Conservation (phyloP, 2,329 filamentous ascomycete genomes). For the Dactylellina drechsleri region DNA sequence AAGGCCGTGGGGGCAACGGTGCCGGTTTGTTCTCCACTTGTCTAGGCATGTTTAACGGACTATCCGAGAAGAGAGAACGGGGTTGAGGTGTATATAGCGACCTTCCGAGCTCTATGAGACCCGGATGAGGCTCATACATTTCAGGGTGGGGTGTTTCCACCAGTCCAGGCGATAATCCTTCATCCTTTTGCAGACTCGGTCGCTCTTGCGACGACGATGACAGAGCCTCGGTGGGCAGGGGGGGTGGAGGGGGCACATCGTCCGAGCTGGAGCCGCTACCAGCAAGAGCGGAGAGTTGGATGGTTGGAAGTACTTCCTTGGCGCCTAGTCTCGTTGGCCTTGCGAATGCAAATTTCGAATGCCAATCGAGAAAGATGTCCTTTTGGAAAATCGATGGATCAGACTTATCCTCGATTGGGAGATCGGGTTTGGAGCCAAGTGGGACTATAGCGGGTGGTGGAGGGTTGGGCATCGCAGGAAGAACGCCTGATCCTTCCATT, state of each 20-base stretch:
- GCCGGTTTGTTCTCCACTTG: slow-evolving; percentile 30
- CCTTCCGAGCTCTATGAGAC: slow-evolving; percentile 39
- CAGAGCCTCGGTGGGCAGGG: slow-evolving; percentile 23
- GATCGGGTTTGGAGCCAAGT: neutral
- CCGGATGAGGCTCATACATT: slow-evolving; percentile 43
- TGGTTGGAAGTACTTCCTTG: slow-evolving; percentile 49
- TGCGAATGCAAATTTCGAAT: slow-evolving; percentile 52
- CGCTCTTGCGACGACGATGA: slow-evolving; percentile 35
- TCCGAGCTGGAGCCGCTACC: slow-evolving; percentile 1
- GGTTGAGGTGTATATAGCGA: slow-evolving; percentile 46
- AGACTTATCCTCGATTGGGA: slow-evolving; percentile 1
- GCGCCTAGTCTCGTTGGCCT: slow-evolving; percentile 31
- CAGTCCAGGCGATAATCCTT: slow-evolving; percentile 24
- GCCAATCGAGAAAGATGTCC: slow-evolving; percentile 53
- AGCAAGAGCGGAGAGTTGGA: slow-evolving; percentile 22
- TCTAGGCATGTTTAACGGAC: slow-evolving; percentile 47
- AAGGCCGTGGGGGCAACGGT: slow-evolving; percentile 10
- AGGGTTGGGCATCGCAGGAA: slow-evolving; percentile 30
- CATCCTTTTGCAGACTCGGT: slow-evolving; percentile 20
- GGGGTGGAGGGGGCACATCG: neutral
- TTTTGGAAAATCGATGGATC: slow-evolving; percentile 37
- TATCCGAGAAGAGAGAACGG: slow-evolving; percentile 26
- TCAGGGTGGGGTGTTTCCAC: slow-evolving; percentile 44
- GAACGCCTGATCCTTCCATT: slow-evolving; percentile 30
- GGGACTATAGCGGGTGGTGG: slow-evolving; percentile 18